These are phyloP conservation scores for Cytidiella melzeri DNA, from an alignment of 768 basidiomycete species.

Conservation along the genomic window DNA sequence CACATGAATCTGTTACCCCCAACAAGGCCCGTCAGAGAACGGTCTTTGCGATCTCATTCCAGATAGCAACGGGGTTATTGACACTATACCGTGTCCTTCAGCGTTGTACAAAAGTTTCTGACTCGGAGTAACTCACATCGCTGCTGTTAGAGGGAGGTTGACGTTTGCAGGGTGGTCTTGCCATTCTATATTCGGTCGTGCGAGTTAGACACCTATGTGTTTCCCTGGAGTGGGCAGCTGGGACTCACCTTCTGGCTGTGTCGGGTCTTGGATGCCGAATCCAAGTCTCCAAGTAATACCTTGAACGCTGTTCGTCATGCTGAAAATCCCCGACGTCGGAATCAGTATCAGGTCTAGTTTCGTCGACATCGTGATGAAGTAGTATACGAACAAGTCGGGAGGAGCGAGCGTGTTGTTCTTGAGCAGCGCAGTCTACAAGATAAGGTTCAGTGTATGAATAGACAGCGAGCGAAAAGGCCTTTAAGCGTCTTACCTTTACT, in stretches of 20 bases:
- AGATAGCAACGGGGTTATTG: slow-evolving; percentile 50
- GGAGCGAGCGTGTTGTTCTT: slow-evolving; percentile 52
- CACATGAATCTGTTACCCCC: too few relatives aligned
- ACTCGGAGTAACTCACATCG: slow-evolving; percentile 35
- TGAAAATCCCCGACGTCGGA: slow-evolving; percentile 21
- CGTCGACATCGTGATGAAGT: too few relatives aligned
- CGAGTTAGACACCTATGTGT: not conserved
- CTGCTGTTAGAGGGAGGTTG: slow-evolving; percentile 43
- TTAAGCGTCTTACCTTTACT: slow-evolving; percentile 39
- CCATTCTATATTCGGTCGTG: slow-evolving; percentile 38
- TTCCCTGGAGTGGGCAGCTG: not conserved
- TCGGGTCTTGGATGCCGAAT: slow-evolving; percentile 46
- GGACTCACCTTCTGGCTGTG: slow-evolving; percentile 46
- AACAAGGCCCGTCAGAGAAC: too few relatives aligned
- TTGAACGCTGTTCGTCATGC: slow-evolving; percentile 49
- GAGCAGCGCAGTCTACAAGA: slow-evolving; percentile 38
- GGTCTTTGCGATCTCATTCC: slow-evolving; percentile 39
- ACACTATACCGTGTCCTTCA: slow-evolving; percentile 30
- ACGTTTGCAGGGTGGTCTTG: slow-evolving; percentile 49
- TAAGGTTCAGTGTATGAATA: not conserved
- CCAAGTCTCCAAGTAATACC: slow-evolving; percentile 62
- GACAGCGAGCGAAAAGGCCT: not conserved
- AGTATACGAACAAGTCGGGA: slow-evolving; percentile 47
- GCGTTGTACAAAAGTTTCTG: not conserved
- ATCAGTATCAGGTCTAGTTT: too few relatives aligned